Base-by-base conservation (phyloP, 1,139 yeast species). In the Debaryomyces sp. region DNA sequence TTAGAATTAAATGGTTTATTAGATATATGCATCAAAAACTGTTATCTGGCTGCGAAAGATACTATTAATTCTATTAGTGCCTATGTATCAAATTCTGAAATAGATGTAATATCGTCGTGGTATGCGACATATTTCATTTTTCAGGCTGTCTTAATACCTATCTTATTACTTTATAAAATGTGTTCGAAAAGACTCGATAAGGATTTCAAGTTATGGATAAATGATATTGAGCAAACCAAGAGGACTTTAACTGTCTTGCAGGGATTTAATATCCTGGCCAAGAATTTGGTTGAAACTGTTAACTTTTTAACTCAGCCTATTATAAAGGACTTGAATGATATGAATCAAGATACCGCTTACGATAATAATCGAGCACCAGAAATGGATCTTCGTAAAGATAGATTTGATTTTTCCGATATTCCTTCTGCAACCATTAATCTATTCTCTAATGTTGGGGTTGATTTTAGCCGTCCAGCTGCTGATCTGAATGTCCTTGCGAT, bases 121-220 rank as follows among this genome's bases (percentile, higher is more conserved):
- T 81, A 82, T 62, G 81, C 86, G 5, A 78, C 85, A 0, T 84
- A 82, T 60, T 84, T 82, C 60, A 56, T 82, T 18, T 82, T 82
- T 66, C 87, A 81, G 58, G 87, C 87, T 0, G 76, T 80, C 15
- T 64, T 82, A 49, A 79, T 82, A 37, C 83, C 85, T 7, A 72
- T 82, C 43, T 75, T 82, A 13, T 81, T 84, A 53, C 62, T 80
- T 15, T 81, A 54, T 67, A 83, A 32, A 80, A 80, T 54, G 75
- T 83, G 33, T 12, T 67, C 80, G 5, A 71, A 73, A 44, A 73
- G 73, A 52, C 68, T 77, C 4, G 49, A 51, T 4, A 63, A 59
- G 9, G 78, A 83, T 10, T 1, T 33, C 3, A 15, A 18, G 1
- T 5, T 17, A 18, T 33, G 36, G 36, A 17, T 82, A 64, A 71